Conservation (phyloP, 1,284 basidiomycete genomes). For the Termitomyces sp. region DNA sequence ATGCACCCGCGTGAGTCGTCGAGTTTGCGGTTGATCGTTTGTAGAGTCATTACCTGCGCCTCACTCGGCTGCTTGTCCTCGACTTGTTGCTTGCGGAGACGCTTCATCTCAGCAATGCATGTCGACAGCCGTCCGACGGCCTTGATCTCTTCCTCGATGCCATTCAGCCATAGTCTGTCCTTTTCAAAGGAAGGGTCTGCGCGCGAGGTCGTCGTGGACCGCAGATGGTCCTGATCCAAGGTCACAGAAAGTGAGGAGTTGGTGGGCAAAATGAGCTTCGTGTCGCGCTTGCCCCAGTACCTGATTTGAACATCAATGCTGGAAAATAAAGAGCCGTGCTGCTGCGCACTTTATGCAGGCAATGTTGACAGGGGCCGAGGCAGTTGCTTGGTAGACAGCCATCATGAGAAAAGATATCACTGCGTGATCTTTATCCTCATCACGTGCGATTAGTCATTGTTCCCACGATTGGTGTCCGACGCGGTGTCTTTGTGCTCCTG, state of each 20-base stretch:
- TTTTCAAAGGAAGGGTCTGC: constrained; percentile 72
- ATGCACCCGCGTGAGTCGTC: constrained; percentile 6
- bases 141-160: constrained; percentile 86
- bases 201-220: constrained; percentile 90
- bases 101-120: constrained; percentile 88
- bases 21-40: constrained; percentile 6
- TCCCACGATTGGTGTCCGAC: constrained; percentile 16
- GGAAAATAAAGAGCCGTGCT: constrained; percentile 1
- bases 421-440: background rate
- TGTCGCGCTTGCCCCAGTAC: constrained; percentile 99
- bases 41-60: constrained; percentile 57
- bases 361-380: constrained; percentile 93
- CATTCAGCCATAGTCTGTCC: constrained; percentile 94
- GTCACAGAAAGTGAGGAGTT: constrained; percentile 98
- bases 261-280: constrained; percentile 91
- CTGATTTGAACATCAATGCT: constrained; percentile 35
- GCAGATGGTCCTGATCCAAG: constrained; percentile 92
- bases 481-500: constrained; percentile 18
- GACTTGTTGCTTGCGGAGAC: constrained; percentile 62
- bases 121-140: constrained; percentile 74
- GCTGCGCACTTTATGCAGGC: constrained; percentile 85
- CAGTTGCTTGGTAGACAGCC: constrained; percentile 80
- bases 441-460: constrained; percentile 16
- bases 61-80: constrained; percentile 64
- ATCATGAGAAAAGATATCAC: too few relatives aligned